Evolutionary conservation across 179 eudicot genomes (phyloP), one percentile per base, ranked within the genome.

Genomic region (Vitellaria paradoxa): DNA sequence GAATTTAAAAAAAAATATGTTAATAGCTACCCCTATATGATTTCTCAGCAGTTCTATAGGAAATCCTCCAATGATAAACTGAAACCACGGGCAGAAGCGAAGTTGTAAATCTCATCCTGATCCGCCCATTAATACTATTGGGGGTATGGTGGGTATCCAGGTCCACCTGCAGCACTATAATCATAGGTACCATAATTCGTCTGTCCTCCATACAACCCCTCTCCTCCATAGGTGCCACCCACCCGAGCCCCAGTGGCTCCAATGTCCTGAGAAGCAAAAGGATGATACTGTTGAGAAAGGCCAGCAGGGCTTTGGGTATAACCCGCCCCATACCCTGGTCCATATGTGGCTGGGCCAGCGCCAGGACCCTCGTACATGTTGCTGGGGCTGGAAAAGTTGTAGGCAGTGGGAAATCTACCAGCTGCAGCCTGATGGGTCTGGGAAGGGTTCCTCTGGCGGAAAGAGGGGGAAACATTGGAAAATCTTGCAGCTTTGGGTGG

Each of bases 331-430:
- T 83, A 87, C 42, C 79, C 80, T 1, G 82, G 56, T 5, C 53
- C 84, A 79, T 81, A 82, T 9, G 84, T 70, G 15, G 84, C 75
- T 21, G 66, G 6, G 37, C 37, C 37, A 30, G 37, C 37, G n/a
- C 72, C 52, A 7, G 74, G 78, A 49, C 75, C 72, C 26, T 82
- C 83, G 40, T 87, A 85, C 59, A 84, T 76, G 59, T 75, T 40
- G 62, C 37, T n/a, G 77, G 88, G n/a, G 80, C 73, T 79, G 60
- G 89, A 73, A 57, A 83, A 84, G 76, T 62, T 78, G 76, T 88
- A 85, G 3, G 83, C 71, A 20, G 70, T 70, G 0, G 82, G 46
- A 79, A 78, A 81, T 65, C 83, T 82, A 14, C 87, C 74, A 60
- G 80, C 87, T 1, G 85, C 80, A 45, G 81, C 78, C 50, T 70